Base-by-base conservation (phyloP, 106 monocot genomes). In the Platanthera guangdongensis region DNA sequence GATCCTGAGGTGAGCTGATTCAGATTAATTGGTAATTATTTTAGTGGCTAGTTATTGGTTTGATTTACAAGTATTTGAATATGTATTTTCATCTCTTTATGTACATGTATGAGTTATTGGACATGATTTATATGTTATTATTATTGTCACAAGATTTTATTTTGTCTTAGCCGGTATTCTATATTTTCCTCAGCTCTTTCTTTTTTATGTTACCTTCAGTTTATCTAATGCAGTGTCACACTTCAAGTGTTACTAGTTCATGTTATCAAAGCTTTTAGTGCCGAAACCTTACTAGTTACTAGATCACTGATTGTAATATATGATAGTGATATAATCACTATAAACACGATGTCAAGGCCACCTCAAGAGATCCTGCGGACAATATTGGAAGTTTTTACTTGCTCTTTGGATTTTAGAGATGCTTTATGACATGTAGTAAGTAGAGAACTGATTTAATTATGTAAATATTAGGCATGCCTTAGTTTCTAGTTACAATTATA, bases 1-100 rank as follows among this genome's bases (percentile, higher is more conserved):
- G 86, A 90, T 57, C 92, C 90, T 32, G 82, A 99, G 94, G 97
- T 99, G 73, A 10, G 64, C n/a, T 70, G 30, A 50, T 75, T 51
- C 21, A 70, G 32, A 65, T 65, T 28, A 32, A 65, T 32, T 65
- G 25, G 4, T 65, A 65, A 65, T 65, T 65, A 21, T 60, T 60
- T 21, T 60, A 19, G 21, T 21, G 18, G 32, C 30, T 30, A 32
- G 11, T 65, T 30, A 30, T 65, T 4, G 11, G 65, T 32, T 65
- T 65, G 12, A 11, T 65, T 65, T 65, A 12, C 25, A 10, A 10
- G 32, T 65, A 19, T 12, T 65, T 65, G 65, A 12, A 65, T 30
- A 10, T 25, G 22, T 22, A 19, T 63, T 7, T 32, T 11, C 32
- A 30, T 32, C 65, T 65, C 28, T 65, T 28, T 65, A 30, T 4